Base-by-base conservation (phyloP, 768 basidiomycete species). In the Dioszegia aurantiaca region DNA sequence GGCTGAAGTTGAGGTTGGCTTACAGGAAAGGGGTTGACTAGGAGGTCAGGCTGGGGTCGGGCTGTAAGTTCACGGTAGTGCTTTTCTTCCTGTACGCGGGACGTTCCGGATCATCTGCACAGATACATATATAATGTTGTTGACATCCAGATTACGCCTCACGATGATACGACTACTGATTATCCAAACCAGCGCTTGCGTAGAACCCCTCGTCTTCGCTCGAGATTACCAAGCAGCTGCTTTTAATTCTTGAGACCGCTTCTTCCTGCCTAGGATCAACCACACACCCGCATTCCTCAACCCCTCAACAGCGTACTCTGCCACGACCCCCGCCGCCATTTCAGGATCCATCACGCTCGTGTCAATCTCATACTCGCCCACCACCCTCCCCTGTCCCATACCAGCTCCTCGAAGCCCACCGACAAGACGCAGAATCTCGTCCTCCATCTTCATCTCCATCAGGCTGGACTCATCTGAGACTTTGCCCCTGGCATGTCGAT, bases 1-100 rank as follows among this genome's bases (percentile, higher is more conserved):
- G 67, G 8, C 31, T 68, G 4, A 53, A 43, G 10, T 54, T 68
- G 16, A 47, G 30, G 21, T 59, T 68, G 16, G 49, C 36, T 47
- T 45, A 27, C 30, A 48, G 56, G 19, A 33, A 21, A 33, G 33
- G 23, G 48, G n/a, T 37, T 16, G 8, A 4, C 14, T 28, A n/a
- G 23, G 26, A 8, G 21, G 44, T 14, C 33, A 33, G 6, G 33
- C 33, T n/a, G n/a, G n/a, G n/a, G n/a, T n/a, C n/a, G n/a, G n/a
- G n/a, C n/a, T n/a, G n/a, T n/a, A n/a, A n/a, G n/a, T n/a, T n/a
- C n/a, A n/a, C n/a, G n/a, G n/a, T n/a, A n/a, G n/a, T n/a, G n/a
- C n/a, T n/a, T n/a, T n/a, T n/a, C n/a, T n/a, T n/a, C n/a, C n/a
- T n/a, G n/a, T n/a, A n/a, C n/a, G n/a, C n/a, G n/a, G n/a, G n/a